phyloP scores from a whole-genome alignment of 225 moss, liverwort and hornwort species.

The Asterella californica region DNA sequence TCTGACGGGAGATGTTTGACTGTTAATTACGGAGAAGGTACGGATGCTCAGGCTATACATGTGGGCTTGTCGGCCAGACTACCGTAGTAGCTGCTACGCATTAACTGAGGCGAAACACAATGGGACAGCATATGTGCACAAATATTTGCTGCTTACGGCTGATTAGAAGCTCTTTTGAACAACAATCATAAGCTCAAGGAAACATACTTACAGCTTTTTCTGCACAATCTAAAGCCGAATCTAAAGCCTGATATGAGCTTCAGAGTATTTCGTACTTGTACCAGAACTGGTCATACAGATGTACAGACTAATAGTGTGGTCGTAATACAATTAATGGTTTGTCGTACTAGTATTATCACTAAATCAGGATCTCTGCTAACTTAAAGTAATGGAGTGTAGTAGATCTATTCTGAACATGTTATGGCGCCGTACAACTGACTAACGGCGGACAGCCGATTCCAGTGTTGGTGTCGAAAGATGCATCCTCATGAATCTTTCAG shows the following conservation, averaged over 20 bases:
- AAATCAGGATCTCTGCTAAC: no score
- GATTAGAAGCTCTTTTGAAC: background rate
- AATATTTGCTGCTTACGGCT: background rate
- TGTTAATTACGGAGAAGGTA: background rate
- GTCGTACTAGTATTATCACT: no score
- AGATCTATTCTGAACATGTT: background rate
- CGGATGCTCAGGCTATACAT: background rate
- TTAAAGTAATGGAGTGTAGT: background rate
- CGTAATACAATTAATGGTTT: no score
- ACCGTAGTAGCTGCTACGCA: no score
- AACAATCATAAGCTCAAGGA: background rate
- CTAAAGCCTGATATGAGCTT: no score
- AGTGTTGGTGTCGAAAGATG: background rate
- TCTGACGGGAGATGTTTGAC: no score
- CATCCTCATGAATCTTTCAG: background rate
- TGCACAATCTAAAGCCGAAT: background rate
- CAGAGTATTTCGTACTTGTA: no score
- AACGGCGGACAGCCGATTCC: background rate
- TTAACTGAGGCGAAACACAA: no score
- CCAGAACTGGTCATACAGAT: no score
- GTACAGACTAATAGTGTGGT: no score
- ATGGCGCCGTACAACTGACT: background rate
- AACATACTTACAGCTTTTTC: background rate
- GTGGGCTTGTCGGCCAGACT: background rate
- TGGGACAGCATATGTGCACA: background rate